phyloP scores from a whole-genome alignment of 345 rosid species.

The Mallotus nudiflorus region DNA sequence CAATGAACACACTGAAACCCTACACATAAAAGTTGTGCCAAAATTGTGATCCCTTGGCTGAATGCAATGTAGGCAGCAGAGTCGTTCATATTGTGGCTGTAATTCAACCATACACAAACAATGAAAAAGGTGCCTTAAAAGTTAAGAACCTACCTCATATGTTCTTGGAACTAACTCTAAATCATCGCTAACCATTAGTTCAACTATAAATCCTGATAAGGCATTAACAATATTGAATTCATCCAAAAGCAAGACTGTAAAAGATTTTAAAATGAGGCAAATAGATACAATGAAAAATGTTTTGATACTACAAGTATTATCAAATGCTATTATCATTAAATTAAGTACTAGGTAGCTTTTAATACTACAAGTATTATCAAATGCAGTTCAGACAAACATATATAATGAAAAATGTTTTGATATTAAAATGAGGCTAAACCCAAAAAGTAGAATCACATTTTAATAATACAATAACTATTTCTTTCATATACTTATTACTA shows the following conservation, averaged over 20 bases:
- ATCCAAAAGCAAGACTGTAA: no score
- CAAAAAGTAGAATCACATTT: background rate
- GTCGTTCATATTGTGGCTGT: conserved; percentile 81
- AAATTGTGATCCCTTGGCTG: conserved; percentile 91
- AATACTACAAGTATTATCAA: background rate
- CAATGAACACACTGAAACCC: conserved; percentile 89
- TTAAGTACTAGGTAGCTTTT: background rate
- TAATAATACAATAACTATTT: background rate
- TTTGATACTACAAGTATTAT: no score
- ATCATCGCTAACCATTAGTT: background rate
- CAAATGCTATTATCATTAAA: background rate
- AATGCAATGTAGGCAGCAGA: conserved; percentile 82
- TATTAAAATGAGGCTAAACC: background rate
- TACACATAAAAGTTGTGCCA: conserved; percentile 74
- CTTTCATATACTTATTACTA: no score
- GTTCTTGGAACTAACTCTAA: background rate
- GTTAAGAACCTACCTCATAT: background rate
- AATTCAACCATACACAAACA: conserved; percentile 9
- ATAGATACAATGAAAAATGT: no score
- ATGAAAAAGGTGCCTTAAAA: conserved; percentile 11
- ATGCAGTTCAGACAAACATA: background rate
- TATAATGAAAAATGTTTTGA: no score
- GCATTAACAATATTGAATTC: background rate
- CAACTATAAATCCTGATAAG: background rate
- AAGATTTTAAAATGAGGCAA: background rate